Evolutionary conservation across 805 yeast species (phyloP), one percentile per base, ranked within the genome.

Genomic region (Suhomyces prunicola): DNA sequence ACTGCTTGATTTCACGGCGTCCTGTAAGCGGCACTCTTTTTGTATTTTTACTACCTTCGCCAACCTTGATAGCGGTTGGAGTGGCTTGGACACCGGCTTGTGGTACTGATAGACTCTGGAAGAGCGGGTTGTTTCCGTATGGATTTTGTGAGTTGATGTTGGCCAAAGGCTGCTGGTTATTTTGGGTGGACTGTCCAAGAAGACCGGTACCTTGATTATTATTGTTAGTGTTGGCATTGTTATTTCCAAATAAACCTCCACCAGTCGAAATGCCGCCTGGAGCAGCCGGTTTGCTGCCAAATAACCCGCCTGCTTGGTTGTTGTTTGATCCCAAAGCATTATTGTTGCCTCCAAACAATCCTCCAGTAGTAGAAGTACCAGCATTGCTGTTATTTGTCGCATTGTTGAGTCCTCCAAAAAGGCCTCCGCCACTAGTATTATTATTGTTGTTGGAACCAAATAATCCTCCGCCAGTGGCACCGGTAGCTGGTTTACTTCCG

Each of bases 41-140:
- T 13, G 36, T n/a, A 29, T 29, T 29, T 67, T 83, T 86, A 47
- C 70, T 46, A 6, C 54, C 53, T 9, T 54, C 40, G 44, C 59
- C 46, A 29, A 63, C 36, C 44, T 63, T 58, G 2, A 70, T 63
- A 6, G 67, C 59, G 13, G 54, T 51, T 22, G 77, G 74, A 4
- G 79, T 72, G 24, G 70, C 66, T 22, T 71, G 50, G 6, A 77
- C 71, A 13, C 73, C 64, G 27, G 62, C 60, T 8, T 71, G 72
- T 8, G 66, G 56, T 3, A 70, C 72, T 2, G 72, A 66, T 45
- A 77, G 67, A 50, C 77, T 72, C 51, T 70, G 74, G 58, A 88
- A 90, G 50, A 92, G 73, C 5, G 91, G 88, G 60, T 86, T 85
- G 47, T 82, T 79, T 1, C 97, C 96, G 65, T 89, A 92, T 44